Evolutionary conservation across 2,329 filamentous ascomycete genomes (phyloP).

Genomic region (Pezicula rhizophila): DNA sequence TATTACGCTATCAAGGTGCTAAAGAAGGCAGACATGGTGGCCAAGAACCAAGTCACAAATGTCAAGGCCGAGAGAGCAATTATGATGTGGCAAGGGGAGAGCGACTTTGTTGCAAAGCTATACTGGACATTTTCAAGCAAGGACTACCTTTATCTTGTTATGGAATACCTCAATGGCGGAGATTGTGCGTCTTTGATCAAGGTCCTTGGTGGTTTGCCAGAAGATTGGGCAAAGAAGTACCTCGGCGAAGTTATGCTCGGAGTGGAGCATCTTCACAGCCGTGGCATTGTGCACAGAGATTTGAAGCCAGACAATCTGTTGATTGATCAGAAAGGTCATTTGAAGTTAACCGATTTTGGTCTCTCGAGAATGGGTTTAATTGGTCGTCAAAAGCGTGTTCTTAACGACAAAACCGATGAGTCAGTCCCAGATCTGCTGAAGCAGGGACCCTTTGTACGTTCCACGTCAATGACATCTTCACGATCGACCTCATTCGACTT

Average conservation of each 20-base stretch:
- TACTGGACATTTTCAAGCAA: slow-evolving; percentile 99
- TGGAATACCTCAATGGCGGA: slow-evolving; percentile 97
- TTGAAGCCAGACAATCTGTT: slow-evolving; percentile 95
- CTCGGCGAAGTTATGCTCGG: slow-evolving; percentile 94
- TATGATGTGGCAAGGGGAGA: slow-evolving; percentile 99
- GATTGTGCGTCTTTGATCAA: slow-evolving; percentile 97
- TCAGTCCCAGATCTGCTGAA: slow-evolving; percentile 89
- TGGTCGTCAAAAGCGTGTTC: slow-evolving; percentile 88
- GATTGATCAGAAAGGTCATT: slow-evolving; percentile 92
- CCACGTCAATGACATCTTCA: slow-evolving; percentile 81
- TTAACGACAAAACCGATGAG: slow-evolving; percentile 71
- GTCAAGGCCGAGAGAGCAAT: slow-evolving; percentile 98
- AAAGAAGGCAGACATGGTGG: slow-evolving; percentile 99
- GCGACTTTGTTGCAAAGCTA: slow-evolving; percentile 96
- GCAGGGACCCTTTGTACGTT: slow-evolving; percentile 81
- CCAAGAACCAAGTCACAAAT: slow-evolving; percentile 98
- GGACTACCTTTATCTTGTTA: slow-evolving; percentile 95
- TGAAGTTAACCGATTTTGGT: slow-evolving; percentile 97
- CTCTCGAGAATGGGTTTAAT: slow-evolving; percentile 95
- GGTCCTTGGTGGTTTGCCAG: slow-evolving; percentile 80
- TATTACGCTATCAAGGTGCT: slow-evolving; percentile 98
- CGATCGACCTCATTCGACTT: slow-evolving; percentile 91
- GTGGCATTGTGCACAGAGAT: slow-evolving; percentile 94
- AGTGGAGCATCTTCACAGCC: slow-evolving; percentile 88
- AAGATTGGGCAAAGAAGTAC: slow-evolving; percentile 98